Conservation (phyloP, 2,329 filamentous ascomycete genomes). For the Rhinocladiella mackenziei region DNA sequence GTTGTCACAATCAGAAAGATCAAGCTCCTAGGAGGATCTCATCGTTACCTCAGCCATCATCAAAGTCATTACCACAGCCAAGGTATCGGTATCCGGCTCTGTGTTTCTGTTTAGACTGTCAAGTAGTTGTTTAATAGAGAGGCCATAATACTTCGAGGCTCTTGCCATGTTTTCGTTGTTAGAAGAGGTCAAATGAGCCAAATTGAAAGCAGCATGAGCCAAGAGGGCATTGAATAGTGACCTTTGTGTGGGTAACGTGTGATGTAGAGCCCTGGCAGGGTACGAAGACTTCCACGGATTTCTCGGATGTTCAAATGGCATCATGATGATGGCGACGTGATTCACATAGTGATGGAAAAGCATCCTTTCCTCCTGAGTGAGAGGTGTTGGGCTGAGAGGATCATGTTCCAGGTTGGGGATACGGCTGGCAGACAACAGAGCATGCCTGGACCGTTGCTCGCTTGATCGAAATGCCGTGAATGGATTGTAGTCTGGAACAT, state of each 20-base stretch:
- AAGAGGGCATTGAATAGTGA: constrained; percentile 10
- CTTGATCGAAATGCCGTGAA: constrained; percentile 3
- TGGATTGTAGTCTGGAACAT: not conserved
- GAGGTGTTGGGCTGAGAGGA: not conserved
- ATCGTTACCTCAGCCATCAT: constrained; percentile 10
- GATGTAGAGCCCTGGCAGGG: constrained; percentile 20
- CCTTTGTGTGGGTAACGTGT: constrained; percentile 4
- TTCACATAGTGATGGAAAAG: constrained; percentile 26
- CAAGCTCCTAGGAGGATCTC: not conserved
- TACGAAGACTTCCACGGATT: constrained; percentile 27
- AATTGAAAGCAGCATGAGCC: constrained; percentile 11
- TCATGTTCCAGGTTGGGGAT: not conserved
- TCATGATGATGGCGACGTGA: constrained; percentile 25
- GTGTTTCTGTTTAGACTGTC: not conserved
- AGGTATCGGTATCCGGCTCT: not conserved
- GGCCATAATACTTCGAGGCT: constrained; percentile 8
- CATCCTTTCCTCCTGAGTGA: constrained; percentile 20
- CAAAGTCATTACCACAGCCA: constrained; percentile 12
- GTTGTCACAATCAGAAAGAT: constrained; percentile 6
- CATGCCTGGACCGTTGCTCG: not conserved
- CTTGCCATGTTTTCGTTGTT: not conserved
- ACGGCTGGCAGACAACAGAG: not conserved
- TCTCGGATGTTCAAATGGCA: constrained; percentile 26
- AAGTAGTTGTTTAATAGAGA: constrained; percentile 5
- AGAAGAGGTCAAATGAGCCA: constrained; percentile 8